Evolutionary conservation across 352 stramenopile species (phyloP).

Genomic region (Pythium dissotocum): DNA sequence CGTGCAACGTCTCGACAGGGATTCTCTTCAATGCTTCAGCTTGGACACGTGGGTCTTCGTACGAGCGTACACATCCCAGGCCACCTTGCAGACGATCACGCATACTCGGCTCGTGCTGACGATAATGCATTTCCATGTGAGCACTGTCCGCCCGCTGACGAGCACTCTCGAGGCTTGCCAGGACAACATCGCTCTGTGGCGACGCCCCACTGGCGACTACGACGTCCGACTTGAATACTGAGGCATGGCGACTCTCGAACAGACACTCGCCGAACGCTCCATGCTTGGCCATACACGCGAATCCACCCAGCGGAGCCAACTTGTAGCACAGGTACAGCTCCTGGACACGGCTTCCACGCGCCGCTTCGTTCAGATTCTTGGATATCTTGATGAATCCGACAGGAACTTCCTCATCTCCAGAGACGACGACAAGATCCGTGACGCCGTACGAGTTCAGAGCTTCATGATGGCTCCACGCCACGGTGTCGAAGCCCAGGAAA

Average conservation of each 20-base stretch:
- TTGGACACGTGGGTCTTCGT: constrained; percentile 70
- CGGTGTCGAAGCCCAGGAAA: constrained; percentile 34
- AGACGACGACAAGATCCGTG: constrained; percentile 53
- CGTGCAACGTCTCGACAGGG: constrained; percentile 60
- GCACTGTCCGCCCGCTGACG: constrained; percentile 32
- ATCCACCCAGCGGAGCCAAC: constrained; percentile 51
- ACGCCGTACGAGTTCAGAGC: constrained; percentile 48
- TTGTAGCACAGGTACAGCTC: constrained; percentile 62
- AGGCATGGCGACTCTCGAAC: constrained; percentile 48
- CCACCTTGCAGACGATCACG: constrained; percentile 42
- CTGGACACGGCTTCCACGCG: constrained; percentile 18
- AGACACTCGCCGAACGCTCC: constrained; percentile 73
- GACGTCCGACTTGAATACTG: neutral
- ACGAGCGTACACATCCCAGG: constrained; percentile 54
- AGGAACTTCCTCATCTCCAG: constrained; percentile 33
- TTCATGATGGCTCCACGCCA: constrained; percentile 27
- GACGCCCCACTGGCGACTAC: constrained; percentile 10
- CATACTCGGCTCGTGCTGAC: constrained; percentile 52
- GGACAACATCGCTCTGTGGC: constrained; percentile 1
- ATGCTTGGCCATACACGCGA: constrained; percentile 55
- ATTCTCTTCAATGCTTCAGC: constrained; percentile 68
- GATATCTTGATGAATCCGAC: constrained; percentile 51
- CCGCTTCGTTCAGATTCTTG: constrained; percentile 55
- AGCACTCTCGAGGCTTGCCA: constrained; percentile 23
- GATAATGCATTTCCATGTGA: constrained; percentile 44